phyloP scores from a whole-genome alignment of 208 protist species.

The Porcisia deanei region DNA sequence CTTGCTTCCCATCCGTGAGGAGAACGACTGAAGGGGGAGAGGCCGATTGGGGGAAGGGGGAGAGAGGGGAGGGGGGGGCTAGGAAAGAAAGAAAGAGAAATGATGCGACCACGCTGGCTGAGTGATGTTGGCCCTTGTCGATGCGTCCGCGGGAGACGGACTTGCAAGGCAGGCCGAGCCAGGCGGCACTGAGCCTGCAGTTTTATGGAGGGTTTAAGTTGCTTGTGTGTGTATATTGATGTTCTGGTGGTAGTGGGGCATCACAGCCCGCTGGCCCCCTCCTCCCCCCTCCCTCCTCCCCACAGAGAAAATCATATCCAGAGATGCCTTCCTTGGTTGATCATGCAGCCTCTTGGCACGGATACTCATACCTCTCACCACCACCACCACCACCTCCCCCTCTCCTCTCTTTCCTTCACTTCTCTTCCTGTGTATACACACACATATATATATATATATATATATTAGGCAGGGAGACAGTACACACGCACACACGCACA shows the following conservation, averaged over 20 bases:
- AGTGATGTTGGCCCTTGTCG: not conserved
- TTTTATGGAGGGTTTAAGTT: not conserved
- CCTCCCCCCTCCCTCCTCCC: not conserved
- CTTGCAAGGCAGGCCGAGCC: not conserved
- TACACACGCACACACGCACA: not conserved
- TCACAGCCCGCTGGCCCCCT: not conserved
- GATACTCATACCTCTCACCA: not conserved
- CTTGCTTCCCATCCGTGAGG: conserved; percentile 58
- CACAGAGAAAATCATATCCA: too few species aligned
- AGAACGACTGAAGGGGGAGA: not conserved
- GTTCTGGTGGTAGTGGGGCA: not conserved
- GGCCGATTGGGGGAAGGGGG: not conserved
- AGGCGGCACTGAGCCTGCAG: not conserved
- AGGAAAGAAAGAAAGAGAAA: not conserved
- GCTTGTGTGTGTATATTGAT: too few species aligned
- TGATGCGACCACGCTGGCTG: not conserved
- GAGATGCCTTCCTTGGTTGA: not conserved
- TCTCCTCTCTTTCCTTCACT: not conserved
- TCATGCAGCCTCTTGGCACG: not conserved
- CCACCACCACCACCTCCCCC: not conserved
- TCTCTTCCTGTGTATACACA: not conserved
- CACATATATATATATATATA: not conserved
- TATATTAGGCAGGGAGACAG: too few species aligned
- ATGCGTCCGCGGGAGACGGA: not conserved
- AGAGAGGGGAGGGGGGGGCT: not conserved